Evolutionary conservation across 257 asterid genomes (phyloP).

Genomic region (Parsonsia alboflavescens): DNA sequence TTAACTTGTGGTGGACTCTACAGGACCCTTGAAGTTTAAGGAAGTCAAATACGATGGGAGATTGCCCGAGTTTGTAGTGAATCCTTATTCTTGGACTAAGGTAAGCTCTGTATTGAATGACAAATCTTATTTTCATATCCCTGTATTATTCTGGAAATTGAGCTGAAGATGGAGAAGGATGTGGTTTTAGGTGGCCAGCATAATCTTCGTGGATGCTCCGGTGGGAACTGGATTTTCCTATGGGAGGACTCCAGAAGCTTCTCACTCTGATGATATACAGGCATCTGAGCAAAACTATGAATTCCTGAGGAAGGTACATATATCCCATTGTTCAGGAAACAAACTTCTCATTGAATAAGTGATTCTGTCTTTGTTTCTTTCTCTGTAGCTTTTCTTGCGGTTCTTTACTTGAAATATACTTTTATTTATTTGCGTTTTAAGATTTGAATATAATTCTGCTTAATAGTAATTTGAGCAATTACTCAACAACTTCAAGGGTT

Average conservation of each 20-base stretch:
- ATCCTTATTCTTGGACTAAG: slow-evolving; percentile 30
- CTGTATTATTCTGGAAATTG: background rate
- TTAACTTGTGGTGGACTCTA: background rate
- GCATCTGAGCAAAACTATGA: slow-evolving; percentile 20
- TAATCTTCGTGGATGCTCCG: slow-evolving; percentile 31
- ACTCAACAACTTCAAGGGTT: too few species aligned
- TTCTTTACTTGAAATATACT: too few species aligned
- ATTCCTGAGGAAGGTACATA: slow-evolving; percentile 28
- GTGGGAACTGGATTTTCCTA: slow-evolving; percentile 38
- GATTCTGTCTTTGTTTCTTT: too few species aligned
- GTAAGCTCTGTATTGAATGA: slow-evolving; percentile 7
- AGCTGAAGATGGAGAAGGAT: background rate
- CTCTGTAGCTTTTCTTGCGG: too few species aligned
- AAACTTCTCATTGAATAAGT: too few species aligned
- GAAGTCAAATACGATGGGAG: slow-evolving; percentile 19
- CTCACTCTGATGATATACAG: slow-evolving; percentile 19
- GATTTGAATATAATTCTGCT: too few species aligned
- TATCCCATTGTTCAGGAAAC: too few species aligned
- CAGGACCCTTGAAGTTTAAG: slow-evolving; percentile 26
- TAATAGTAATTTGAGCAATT: too few species aligned
- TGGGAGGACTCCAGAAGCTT: slow-evolving; percentile 25
- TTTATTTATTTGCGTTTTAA: too few species aligned
- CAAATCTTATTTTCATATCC: too few species aligned
- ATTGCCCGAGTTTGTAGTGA: slow-evolving; percentile 27
- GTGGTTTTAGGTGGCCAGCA: slow-evolving; percentile 24